These are phyloP conservation scores for Fusarium succisae DNA, from an alignment of 2,329 filamentous ascomycete species.

Conservation along the genomic window DNA sequence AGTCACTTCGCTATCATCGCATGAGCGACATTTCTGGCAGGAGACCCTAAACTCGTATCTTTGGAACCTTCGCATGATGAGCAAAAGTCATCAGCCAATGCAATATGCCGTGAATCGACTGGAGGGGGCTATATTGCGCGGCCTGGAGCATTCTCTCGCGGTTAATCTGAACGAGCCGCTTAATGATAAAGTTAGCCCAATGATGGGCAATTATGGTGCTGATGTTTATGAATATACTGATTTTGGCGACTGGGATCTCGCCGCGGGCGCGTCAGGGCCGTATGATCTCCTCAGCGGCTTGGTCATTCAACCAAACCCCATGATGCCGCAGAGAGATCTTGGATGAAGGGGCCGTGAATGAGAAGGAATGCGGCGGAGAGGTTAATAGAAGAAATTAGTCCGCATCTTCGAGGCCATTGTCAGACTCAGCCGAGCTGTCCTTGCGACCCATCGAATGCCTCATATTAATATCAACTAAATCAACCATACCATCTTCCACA, in stretches of 20 bases:
- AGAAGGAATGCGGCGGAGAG: not conserved
- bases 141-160: constrained; percentile 49
- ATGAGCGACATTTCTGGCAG: constrained; percentile 47
- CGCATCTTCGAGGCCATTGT: constrained; percentile 30
- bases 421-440: constrained; percentile 27
- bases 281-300: constrained; percentile 45
- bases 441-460: constrained; percentile 28
- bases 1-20: constrained; percentile 46
- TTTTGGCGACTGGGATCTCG: constrained; percentile 49
- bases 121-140: constrained; percentile 50
- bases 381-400: constrained; percentile 29
- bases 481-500: constrained; percentile 45
- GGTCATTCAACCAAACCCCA: constrained; percentile 36
- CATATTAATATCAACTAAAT: constrained; percentile 40
- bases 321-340: constrained; percentile 40
- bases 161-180: constrained; percentile 47
- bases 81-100: constrained; percentile 50
- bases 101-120: constrained; percentile 50
- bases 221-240: constrained; percentile 47
- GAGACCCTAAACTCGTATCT: constrained; percentile 48
- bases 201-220: constrained; percentile 39
- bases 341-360: constrained; percentile 11
- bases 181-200: constrained; percentile 44
- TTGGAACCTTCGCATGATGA: constrained; percentile 48
- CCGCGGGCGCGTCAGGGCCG: constrained; percentile 38